phyloP scores from a whole-genome alignment of 805 yeast genomes.

The Hagleromyces aurorensis region DNA sequence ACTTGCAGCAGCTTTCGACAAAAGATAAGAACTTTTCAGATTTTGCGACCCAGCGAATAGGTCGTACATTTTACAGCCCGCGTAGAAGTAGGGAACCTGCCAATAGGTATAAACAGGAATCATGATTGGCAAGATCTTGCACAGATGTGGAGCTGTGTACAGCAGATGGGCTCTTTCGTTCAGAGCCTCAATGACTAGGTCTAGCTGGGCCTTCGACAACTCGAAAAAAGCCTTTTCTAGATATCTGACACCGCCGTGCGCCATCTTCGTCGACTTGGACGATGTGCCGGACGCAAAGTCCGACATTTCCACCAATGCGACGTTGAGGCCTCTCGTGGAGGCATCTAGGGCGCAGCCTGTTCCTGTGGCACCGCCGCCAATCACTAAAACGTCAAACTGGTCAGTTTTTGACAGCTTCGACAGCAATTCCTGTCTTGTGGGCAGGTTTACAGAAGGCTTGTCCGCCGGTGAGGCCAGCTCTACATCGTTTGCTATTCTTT shows the following conservation, averaged over 20 bases:
- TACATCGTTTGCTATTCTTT: conserved; percentile 9
- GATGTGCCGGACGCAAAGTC: conserved; percentile 93
- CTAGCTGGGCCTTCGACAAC: conserved; percentile 81
- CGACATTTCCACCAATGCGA: conserved; percentile 74
- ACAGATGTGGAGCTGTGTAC: conserved; percentile 86
- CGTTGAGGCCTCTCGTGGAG: conserved; percentile 80
- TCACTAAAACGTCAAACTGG: conserved; percentile 70
- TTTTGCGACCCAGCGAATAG: conserved; percentile 86
- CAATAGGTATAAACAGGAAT: conserved; percentile 95
- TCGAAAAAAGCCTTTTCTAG: conserved; percentile 92
- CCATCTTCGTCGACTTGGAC: conserved; percentile 90
- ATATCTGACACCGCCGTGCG: conserved; percentile 95
- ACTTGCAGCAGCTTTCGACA: conserved; percentile 56
- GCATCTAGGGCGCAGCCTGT: conserved; percentile 92
- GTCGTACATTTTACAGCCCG: conserved; percentile 87
- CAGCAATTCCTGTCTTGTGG: conserved; percentile 47
- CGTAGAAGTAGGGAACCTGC: conserved; percentile 91
- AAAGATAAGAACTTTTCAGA: conserved; percentile 66
- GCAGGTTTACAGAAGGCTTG: conserved; percentile 23
- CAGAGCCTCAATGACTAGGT: conserved; percentile 81
- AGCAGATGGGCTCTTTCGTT: conserved; percentile 81
- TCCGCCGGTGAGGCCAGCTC: conserved; percentile 11
- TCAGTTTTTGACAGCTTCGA: conserved; percentile 38
- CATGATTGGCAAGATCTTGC: conserved; percentile 81
- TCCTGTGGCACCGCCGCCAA: conserved; percentile 97